Base-by-base conservation (phyloP, 768 basidiomycete genomes). In the Lanmaoa rubissima region DNA sequence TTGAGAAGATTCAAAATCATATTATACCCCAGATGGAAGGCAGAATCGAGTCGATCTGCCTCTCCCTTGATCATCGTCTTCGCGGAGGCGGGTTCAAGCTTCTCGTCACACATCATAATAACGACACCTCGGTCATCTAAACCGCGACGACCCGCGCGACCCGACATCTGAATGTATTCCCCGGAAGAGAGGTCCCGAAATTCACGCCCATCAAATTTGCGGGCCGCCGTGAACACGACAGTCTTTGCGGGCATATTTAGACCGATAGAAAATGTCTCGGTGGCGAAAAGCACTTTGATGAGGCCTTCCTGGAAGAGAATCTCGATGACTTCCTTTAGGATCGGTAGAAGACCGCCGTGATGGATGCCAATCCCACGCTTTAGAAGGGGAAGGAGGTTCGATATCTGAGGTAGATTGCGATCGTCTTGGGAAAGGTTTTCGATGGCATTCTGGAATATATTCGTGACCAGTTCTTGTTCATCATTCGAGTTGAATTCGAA, bases 181-280 rank as follows among this genome's bases (percentile, higher is more conserved):
- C 97, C 90, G 1, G 88, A 90, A 0, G 93, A 93, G 36, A 99
- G 78, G 68, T 92, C 92, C 28, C 97, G 82, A 77, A 97, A 97
- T 65, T 95, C 94, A 43, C 84, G 85, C 1, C 97, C 97, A 70
- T 99, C 97, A 65, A 94, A 98, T 75, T 99, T 99, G 62, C 94
- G 86, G 3, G 94, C 88, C 1, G 88, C 83, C 0, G 94, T 97
- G 78, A 99, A 99, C 24, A 99, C 96, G 47, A 99, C 97, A 4
- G 97, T 98, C 78, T 98, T 98, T 17, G 97, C 97, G 12, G 97
- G 97, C 97, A 99, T 99, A 74, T 99, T 99, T 43, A 99, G 79
- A 38, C 92, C 94, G 56, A 97, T 97, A 16, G 95, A 96, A 75
- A 98, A 98, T 0, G 97, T 99, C 75, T 99, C 97, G 0, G 97